Evolutionary conservation across 495 filamentous ascomycete genomes (phyloP), one percentile per base, ranked within the genome.

Genomic region (Podospora australis): DNA sequence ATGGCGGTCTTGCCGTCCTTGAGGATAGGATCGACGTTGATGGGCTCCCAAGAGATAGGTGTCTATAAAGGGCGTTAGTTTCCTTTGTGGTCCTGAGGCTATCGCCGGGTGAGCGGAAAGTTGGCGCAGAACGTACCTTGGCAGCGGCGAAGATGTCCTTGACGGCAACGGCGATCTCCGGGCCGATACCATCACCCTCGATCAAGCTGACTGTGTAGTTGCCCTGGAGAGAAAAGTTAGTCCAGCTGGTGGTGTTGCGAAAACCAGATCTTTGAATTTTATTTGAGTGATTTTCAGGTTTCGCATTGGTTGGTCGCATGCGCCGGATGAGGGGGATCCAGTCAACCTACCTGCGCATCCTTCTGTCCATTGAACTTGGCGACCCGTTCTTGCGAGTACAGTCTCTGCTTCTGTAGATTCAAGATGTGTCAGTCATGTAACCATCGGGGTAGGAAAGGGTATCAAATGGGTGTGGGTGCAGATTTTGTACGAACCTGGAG

Each of bases 101-200:
- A 54, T 56, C 56, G 30, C 25, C 49, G 39, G 54, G 44, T 51
- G 52, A 63, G 49, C 39, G 41, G 53, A 50, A 49, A 53, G 14
- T 16, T 26, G 40, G 25, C 40, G 40, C 40, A 28, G 23, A 10
- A 39, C 48, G n/a, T 78, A 95, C 90, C 71, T 90, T 87, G 52
- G 94, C 92, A 58, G 94, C 94, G 54, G 83, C 77, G 72, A 94
- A 98, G 68, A 98, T 97, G 66, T 95, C 87, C 78, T 96, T 96
- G 52, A 98, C 88, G 22, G 90, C 90, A 70, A 94, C 87, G 54
- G 92, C 83, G 62, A 98, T 97, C 72, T 98, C 90, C 47, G 91
- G 91, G 50, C 92, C 92, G 64, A 98, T 98, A 67, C 92, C 92
- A 62, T 97, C 92, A 72, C 92, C 92, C 75, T 98, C 92, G 56